Evolutionary conservation across 192 early-diverging fungal genomes (phyloP).

Genomic region (Backusella tuberculispora): DNA sequence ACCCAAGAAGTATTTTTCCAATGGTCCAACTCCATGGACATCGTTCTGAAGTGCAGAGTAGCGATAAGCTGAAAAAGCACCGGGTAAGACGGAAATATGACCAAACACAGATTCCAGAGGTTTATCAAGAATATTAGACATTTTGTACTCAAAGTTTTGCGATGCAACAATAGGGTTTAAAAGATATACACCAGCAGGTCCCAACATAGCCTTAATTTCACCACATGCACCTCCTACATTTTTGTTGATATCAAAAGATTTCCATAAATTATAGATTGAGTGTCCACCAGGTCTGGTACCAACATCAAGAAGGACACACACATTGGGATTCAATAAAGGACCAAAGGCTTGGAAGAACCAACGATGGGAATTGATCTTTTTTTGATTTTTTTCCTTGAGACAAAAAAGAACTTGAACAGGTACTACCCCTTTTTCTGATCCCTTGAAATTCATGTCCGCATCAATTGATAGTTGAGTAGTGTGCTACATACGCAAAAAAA

Average conservation of each 20-base stretch:
- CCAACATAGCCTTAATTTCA: slow-evolving; percentile 75
- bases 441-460: slow-evolving; percentile 54
- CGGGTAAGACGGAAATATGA: slow-evolving; percentile 93
- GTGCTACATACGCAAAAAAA: slow-evolving; percentile 39
- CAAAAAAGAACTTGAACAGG: slow-evolving; percentile 81
- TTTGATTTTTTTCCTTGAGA: slow-evolving; percentile 75
- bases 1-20: slow-evolving; percentile 78
- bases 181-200: slow-evolving; percentile 58
- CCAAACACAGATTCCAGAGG: slow-evolving; percentile 90
- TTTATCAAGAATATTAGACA: slow-evolving; percentile 77
- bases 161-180: slow-evolving; percentile 76
- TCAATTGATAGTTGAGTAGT: slow-evolving; percentile 63
- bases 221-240: slow-evolving; percentile 83
- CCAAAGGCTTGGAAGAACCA: slow-evolving; percentile 71
- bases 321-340: slow-evolving; percentile 60
- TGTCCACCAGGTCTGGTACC: slow-evolving; percentile 75
- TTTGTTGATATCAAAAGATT: slow-evolving; percentile 72
- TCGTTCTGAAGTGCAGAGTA: slow-evolving; percentile 71
- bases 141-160: slow-evolving; percentile 86
- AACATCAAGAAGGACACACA: slow-evolving; percentile 73
- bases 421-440: slow-evolving; percentile 51
- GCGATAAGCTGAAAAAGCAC: slow-evolving; percentile 83
- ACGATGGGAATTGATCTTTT: slow-evolving; percentile 65
- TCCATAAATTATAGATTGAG: slow-evolving; percentile 80
- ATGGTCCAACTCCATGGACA: slow-evolving; percentile 56